These are phyloP conservation scores for Backusella mclennaniae DNA, from an alignment of 192 early-diverging fungal genomes.

Conservation along the genomic window DNA sequence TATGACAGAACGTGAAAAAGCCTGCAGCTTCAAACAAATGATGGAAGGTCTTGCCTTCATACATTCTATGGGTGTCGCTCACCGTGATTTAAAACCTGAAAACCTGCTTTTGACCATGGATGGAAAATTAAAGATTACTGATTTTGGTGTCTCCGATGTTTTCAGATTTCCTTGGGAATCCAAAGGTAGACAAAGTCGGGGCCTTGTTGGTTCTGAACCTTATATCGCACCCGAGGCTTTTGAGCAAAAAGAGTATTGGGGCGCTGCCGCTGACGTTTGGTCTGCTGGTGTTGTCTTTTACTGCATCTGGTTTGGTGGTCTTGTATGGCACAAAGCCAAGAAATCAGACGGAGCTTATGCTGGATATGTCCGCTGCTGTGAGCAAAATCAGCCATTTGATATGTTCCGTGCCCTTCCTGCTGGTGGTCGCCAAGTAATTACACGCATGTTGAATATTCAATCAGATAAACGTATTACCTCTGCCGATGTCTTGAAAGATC, in stretches of 20 bases:
- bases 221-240: constrained; percentile 98
- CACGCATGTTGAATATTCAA: constrained; percentile 25
- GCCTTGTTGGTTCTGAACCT: constrained; percentile 91
- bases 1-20: constrained; percentile 72
- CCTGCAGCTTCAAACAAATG: constrained; percentile 96
- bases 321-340: constrained; percentile 35
- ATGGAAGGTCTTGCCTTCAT: constrained; percentile 87
- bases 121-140: constrained; percentile 91
- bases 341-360: constrained; percentile 27
- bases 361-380: constrained; percentile 46
- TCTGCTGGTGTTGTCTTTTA: constrained; percentile 83
- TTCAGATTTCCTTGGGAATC: constrained; percentile 87
- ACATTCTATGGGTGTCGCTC: constrained; percentile 94
- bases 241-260: constrained; percentile 82
- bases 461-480: constrained; percentile 27
- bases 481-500: constrained; percentile 22
- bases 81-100: constrained; percentile 83
- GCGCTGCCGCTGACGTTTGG: constrained; percentile 91
- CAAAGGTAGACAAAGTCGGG: constrained; percentile 72
- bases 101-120: constrained; percentile 84
- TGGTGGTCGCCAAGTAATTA: constrained; percentile 15
- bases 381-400: constrained; percentile 22
- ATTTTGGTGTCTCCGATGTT: constrained; percentile 97
- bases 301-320: constrained; percentile 30
- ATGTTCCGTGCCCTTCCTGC: constrained; percentile 16